Evolutionary conservation across 2,329 filamentous ascomycete genomes (phyloP).

Genomic region (Clonostachys chloroleuca): DNA sequence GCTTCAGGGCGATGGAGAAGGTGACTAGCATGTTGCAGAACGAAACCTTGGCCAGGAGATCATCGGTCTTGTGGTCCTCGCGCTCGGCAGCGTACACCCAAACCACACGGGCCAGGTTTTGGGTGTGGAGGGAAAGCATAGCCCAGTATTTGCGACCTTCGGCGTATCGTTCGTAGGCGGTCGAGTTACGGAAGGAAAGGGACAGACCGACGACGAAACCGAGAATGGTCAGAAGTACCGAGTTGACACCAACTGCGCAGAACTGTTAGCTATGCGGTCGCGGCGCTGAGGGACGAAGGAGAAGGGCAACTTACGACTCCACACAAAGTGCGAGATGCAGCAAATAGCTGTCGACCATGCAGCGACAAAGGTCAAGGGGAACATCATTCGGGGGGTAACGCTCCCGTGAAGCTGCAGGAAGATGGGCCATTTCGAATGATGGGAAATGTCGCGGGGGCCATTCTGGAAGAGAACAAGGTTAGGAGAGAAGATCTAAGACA

Average conservation of each 20-base stretch:
- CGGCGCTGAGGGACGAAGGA: no score
- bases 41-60: slow-evolving; percentile 67
- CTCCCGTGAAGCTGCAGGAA: slow-evolving; percentile 74
- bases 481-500: no score
- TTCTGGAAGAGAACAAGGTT: slow-evolving; percentile 10
- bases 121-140: slow-evolving; percentile 53
- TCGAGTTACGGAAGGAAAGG: slow-evolving; percentile 71
- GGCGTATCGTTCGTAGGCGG: slow-evolving; percentile 70
- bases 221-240: slow-evolving; percentile 63
- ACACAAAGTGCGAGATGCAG: slow-evolving; percentile 40
- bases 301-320: not conserved
- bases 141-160: slow-evolving; percentile 63
- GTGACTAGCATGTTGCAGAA: slow-evolving; percentile 71
- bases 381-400: slow-evolving; percentile 68
- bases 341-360: slow-evolving; percentile 61
- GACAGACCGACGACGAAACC: slow-evolving; percentile 79
- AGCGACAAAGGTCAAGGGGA: slow-evolving; percentile 60
- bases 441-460: slow-evolving; percentile 64
- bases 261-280: no score
- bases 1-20: slow-evolving; percentile 72
- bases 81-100: slow-evolving; percentile 73
- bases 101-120: slow-evolving; percentile 70
- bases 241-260: slow-evolving; percentile 19
- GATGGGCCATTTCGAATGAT: slow-evolving; percentile 73
- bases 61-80: slow-evolving; percentile 47